phyloP scores from a whole-genome alignment of 371 early-diverging fungal genomes.

The Synchytrium microbalum region DNA sequence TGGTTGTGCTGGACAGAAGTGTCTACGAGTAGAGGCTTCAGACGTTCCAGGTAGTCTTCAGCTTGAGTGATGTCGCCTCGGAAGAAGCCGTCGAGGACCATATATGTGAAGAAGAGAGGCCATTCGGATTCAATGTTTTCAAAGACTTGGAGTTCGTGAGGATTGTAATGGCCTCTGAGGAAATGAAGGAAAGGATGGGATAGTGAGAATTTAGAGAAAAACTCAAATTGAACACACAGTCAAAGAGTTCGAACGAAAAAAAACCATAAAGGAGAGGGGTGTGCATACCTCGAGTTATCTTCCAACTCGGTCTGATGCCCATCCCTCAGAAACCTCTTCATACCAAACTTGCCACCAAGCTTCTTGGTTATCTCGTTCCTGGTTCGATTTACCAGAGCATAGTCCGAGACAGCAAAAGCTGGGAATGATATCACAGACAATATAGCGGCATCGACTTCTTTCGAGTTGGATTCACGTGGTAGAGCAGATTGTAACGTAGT shows the following conservation, averaged over 20 bases:
- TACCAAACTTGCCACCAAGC: conserved; percentile 76
- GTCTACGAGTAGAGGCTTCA: conserved; percentile 65
- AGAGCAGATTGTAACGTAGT: conserved; percentile 72
- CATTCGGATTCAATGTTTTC: conserved; percentile 85
- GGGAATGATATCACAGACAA: conserved; percentile 82
- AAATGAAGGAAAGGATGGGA: background rate
- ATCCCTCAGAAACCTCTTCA: conserved; percentile 82
- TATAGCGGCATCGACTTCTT: conserved; percentile 83
- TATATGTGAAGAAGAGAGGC: conserved; percentile 86
- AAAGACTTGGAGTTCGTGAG: conserved; percentile 78
- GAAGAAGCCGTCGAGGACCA: conserved; percentile 77
- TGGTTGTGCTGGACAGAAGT: background rate
- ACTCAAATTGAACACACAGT: background rate
- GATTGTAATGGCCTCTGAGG: conserved; percentile 69
- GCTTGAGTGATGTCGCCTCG: conserved; percentile 58
- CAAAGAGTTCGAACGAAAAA: background rate
- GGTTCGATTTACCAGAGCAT: conserved; percentile 54
- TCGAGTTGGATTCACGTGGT: conserved; percentile 83
- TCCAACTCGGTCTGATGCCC: conserved; percentile 83
- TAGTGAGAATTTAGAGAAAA: conserved; percentile 1
- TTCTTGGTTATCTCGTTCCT: conserved; percentile 71
- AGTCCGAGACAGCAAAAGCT: conserved; percentile 77
- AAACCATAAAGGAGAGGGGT: too few species aligned
- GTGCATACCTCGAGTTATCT: conserved; percentile 46
- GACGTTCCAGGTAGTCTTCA: conserved; percentile 57